A percentile compares a stretch with the other conserved stretches of the same genome.
These are phyloP conservation scores for Diplodia corticola DNA, from an alignment of 2,329 filamentous ascomycete species.

Conservation along the genomic window DNA sequence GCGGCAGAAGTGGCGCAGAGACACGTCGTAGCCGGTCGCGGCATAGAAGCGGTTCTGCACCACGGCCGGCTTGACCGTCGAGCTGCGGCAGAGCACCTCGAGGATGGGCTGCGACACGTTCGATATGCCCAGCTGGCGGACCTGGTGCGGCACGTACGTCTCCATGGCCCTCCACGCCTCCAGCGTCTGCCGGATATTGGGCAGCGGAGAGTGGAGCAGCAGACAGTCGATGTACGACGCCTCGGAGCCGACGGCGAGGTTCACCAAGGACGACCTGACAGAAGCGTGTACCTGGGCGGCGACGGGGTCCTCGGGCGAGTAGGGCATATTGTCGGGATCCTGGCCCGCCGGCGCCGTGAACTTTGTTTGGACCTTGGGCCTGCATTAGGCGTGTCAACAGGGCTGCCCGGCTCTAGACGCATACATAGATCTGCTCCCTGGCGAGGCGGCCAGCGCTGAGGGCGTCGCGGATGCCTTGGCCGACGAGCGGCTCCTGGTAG, in stretches of 20 bases:
- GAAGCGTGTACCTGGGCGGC: conserved; percentile 67
- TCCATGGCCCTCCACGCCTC: conserved; percentile 68
- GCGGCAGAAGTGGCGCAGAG: conserved; percentile 59
- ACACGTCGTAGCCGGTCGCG: conserved; percentile 59
- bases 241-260: conserved; percentile 49
- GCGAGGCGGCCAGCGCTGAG: conserved; percentile 60
- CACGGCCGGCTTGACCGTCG: conserved; percentile 57
- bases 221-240: conserved; percentile 57
- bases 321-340: conserved; percentile 61
- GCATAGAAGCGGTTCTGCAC: conserved; percentile 76
- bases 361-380: conserved; percentile 72
- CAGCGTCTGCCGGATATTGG: conserved; percentile 54
- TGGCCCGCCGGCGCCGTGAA: conserved; percentile 68
- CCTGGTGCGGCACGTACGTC: conserved; percentile 60
- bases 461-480: conserved; percentile 63
- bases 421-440: conserved; percentile 64
- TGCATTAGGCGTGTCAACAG: neutral
- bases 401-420: conserved; percentile 28
- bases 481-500: conserved; percentile 73
- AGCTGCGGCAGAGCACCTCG: conserved; percentile 50
- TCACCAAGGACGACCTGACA: conserved; percentile 64
- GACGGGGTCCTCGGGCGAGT: conserved; percentile 59
- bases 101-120: conserved; percentile 66
- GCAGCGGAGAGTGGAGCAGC: conserved; percentile 60
- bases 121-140: conserved; percentile 72